phyloP scores from a whole-genome alignment of 2,329 filamentous ascomycete species.

The Colletotrichum horii region DNA sequence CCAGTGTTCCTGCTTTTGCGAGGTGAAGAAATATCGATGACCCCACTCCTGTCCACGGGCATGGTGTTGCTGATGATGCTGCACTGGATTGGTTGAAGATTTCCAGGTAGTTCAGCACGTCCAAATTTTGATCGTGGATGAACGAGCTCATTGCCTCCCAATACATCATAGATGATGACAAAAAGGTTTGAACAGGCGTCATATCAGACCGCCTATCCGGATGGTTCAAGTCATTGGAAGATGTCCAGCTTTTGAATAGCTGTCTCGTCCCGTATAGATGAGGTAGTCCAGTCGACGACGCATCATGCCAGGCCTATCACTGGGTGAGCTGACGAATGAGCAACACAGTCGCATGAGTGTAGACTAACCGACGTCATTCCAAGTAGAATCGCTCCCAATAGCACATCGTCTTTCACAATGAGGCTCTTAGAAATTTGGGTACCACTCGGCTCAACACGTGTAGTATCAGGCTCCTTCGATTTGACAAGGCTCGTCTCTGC shows the following conservation, averaged over 20 bases:
- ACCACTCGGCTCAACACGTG: not conserved
- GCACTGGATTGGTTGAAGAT: not conserved
- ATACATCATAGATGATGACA: not conserved
- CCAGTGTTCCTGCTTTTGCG: not conserved
- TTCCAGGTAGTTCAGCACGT: not conserved
- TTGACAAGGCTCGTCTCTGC: not conserved
- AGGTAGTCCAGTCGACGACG: not conserved
- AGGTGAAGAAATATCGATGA: not conserved
- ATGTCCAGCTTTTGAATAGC: not conserved
- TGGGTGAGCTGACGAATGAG: not conserved
- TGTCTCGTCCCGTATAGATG: not conserved
- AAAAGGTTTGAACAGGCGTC: not conserved
- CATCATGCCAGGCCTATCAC: not conserved
- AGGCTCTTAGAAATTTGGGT: not conserved
- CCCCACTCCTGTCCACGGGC: not conserved
- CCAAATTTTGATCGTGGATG: not conserved
- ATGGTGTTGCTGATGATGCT: not conserved
- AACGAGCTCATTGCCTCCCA: not conserved
- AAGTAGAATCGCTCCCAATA: not conserved
- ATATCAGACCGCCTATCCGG: rapidly evolving
- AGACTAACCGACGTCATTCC: not conserved
- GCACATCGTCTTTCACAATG: not conserved
- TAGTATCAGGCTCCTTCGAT: not conserved
- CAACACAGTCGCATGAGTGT: not conserved
- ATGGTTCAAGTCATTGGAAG: rapidly evolving